Evolutionary conservation across 441 rosid species (phyloP).

Genomic region (Euphorbia schlechtendalii): DNA sequence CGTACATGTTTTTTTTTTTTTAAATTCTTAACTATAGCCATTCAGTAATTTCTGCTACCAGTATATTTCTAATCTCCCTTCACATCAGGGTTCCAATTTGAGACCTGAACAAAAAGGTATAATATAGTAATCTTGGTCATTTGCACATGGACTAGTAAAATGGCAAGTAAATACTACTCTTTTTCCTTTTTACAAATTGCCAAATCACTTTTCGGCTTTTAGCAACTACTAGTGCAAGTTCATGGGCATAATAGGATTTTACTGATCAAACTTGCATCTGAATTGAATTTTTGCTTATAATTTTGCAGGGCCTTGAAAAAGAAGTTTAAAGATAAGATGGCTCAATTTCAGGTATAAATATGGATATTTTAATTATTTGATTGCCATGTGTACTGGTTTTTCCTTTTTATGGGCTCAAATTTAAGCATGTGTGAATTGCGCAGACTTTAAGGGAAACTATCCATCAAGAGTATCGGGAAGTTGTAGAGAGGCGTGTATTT

Average conservation of each 20-base stretch:
- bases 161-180: neutral
- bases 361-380: neutral
- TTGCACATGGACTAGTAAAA: neutral
- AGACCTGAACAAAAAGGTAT: neutral
- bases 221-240: neutral
- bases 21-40: too few species aligned
- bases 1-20: too few species aligned
- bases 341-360: slow-evolving; percentile 74
- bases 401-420: slow-evolving; percentile 2
- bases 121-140: neutral
- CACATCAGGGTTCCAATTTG: too few species aligned
- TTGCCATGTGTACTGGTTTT: neutral
- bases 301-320: slow-evolving; percentile 72
- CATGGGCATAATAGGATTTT: neutral
- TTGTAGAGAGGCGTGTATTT: slow-evolving; percentile 92
- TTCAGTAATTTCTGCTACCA: too few species aligned
- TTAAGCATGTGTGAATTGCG: slow-evolving; percentile 18
- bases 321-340: slow-evolving; percentile 89
- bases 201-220: neutral
- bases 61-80: too few species aligned
- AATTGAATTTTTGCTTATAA: slow-evolving; percentile 5
- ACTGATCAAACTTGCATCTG: neutral
- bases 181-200: neutral
- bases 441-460: slow-evolving; percentile 80
- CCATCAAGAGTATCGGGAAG: slow-evolving; percentile 93